Conservation (phyloP, 768 basidiomycete species). For the Fomitopsis pulvina region DNA sequence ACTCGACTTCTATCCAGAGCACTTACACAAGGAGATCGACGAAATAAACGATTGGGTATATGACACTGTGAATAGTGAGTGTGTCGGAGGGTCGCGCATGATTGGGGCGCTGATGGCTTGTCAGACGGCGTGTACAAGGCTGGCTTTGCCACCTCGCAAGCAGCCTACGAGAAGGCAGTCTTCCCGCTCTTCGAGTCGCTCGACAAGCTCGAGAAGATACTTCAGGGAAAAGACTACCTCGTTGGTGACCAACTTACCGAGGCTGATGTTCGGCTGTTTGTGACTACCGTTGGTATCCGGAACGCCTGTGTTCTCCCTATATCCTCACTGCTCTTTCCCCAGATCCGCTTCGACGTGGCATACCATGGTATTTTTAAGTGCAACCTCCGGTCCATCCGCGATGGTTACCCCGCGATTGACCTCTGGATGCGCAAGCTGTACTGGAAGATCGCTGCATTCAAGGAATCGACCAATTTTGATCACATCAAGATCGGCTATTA, state of each 20-base stretch:
- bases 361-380: conserved; percentile 95
- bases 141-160: conserved; percentile 79
- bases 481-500: conserved; percentile 78
- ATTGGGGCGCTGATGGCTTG: background rate
- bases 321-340: background rate
- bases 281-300: conserved; percentile 70
- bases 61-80: conserved; percentile 74
- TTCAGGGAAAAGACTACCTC: conserved; percentile 77
- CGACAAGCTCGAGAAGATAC: conserved; percentile 71
- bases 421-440: conserved; percentile 84
- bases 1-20: conserved; percentile 74
- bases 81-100: background rate
- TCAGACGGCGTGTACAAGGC: conserved; percentile 82
- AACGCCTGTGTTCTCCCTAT: too few species aligned
- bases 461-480: conserved; percentile 79
- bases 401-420: conserved; percentile 83
- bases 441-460: conserved; percentile 88
- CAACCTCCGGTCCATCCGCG: conserved; percentile 79
- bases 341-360: conserved; percentile 87
- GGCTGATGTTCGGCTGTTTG: conserved; percentile 81
- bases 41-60: conserved; percentile 83
- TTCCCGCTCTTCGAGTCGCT: conserved; percentile 68
- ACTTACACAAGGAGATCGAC: conserved; percentile 72
- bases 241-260: conserved; percentile 81
- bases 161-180: conserved; percentile 78